phyloP scores from a whole-genome alignment of 208 protist species.

The Naegleria fowleri region DNA sequence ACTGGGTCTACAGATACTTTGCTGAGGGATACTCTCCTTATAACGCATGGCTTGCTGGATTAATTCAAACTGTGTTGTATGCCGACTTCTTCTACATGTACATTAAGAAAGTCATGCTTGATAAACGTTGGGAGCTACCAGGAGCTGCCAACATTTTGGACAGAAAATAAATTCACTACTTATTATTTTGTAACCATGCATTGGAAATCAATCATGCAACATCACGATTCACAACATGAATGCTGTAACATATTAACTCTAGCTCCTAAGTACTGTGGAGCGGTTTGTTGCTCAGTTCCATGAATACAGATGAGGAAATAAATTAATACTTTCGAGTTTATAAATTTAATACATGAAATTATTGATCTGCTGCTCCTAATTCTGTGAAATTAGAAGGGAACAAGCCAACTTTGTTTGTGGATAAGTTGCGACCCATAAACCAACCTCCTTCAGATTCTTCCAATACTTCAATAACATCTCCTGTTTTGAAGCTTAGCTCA shows the following conservation, averaged over 20 bases:
- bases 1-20: slow-evolving; percentile 83
- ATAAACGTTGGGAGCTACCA: background rate
- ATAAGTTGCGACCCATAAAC: background rate
- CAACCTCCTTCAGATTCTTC: background rate
- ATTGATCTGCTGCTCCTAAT: background rate
- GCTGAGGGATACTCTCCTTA: slow-evolving; percentile 39
- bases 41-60: slow-evolving; percentile 40
- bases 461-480: background rate
- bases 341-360: too few species aligned
- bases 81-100: slow-evolving; percentile 94
- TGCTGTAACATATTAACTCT: too few species aligned
- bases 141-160: background rate
- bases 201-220: too few species aligned
- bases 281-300: too few species aligned
- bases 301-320: too few species aligned
- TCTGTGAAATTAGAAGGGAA: slow-evolving; percentile 15
- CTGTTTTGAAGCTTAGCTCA: background rate
- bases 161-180: background rate
- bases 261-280: too few species aligned
- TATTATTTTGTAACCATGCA: background rate
- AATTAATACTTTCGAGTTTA: too few species aligned
- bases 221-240: too few species aligned
- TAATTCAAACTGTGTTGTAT: slow-evolving; percentile 86
- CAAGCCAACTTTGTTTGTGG: background rate
- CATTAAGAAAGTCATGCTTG: slow-evolving; percentile 39